Base-by-base conservation (phyloP, 2,329 filamentous ascomycete species). In the Fusarium tupiense region DNA sequence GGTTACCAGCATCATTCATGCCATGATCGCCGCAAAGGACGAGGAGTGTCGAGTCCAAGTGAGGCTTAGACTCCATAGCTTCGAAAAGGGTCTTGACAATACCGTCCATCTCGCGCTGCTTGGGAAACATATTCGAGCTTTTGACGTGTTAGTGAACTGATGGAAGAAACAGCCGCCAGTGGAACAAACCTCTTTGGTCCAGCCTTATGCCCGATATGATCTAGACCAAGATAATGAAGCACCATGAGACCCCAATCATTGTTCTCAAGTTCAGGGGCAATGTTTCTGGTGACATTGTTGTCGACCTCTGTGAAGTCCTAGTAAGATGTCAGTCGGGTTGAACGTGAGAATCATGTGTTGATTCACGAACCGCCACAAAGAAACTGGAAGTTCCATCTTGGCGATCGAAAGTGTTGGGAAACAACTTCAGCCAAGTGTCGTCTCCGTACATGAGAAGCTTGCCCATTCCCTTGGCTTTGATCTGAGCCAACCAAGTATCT, bases 1-100 rank as follows among this genome's bases (percentile, higher is more conserved):
- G 96, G 76, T 98, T 98, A 6, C 96, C 96, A 26, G 94, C 96
- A 77, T 98, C 96, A 77, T 98, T 99, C 96, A 99, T 99, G n/a
- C 96, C 96, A 80, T 99, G 96, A 78, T 99, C 97, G 64, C 96
- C 96, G 64, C 92, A 94, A 12, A 99, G 84, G 7, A 99, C 91
- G 52, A 99, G 88, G 5, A 99, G 85, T 0, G 96, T 95, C 9
- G 93, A 93, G 38, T 89, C 80, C 3, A 98, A 89, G 81, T 98
- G 92, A 3, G 88, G 80, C 64, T 93, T 84, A 8, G 87, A 87
- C 78, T 93, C 88, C 73, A 99, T 93, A 12, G 94, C 92, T 19
- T 87, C 85, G 79, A 94, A 98, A 33, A 99, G 92, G 65, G 90
- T 85, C 70, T 87, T 86, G 44, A 98, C 91, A 71, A 98, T 92